Conservation (phyloP, 169 alveolate species). For the Fabrea salina region DNA sequence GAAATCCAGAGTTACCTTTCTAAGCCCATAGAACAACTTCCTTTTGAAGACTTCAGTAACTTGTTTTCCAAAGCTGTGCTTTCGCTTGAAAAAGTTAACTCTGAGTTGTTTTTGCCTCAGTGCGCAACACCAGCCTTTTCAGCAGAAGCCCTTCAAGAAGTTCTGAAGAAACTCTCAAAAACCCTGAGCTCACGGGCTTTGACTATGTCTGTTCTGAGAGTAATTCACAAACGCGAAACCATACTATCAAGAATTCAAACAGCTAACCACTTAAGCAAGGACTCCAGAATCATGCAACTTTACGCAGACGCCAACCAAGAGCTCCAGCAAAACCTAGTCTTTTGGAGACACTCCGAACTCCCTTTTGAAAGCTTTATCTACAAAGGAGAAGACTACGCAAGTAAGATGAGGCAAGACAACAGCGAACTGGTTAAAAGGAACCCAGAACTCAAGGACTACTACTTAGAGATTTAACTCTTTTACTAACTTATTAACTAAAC, state of each 20-base stretch:
- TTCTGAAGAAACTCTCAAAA: not conserved
- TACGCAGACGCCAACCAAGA: not conserved
- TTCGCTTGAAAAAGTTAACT: not conserved
- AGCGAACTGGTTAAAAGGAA: too few relatives aligned
- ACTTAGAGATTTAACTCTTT: too few relatives aligned
- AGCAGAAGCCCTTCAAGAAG: not conserved
- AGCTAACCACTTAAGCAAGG: too few relatives aligned
- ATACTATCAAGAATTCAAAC: not conserved
- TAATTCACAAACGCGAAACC: constrained; percentile 7
- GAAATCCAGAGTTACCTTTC: too few relatives aligned
- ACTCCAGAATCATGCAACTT: too few relatives aligned
- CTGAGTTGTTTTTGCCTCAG: constrained; percentile 1
- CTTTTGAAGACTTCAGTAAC: too few relatives aligned
- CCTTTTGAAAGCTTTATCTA: not conserved
- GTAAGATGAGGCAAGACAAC: not conserved
- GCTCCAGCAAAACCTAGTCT: not conserved
- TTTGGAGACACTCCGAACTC: not conserved
- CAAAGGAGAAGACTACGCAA: not conserved
- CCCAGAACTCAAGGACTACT: too few relatives aligned
- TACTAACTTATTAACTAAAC: too few relatives aligned
- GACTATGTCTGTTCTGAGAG: not conserved
- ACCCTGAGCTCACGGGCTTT: not conserved
- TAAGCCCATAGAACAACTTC: too few relatives aligned
- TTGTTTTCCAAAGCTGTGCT: too few relatives aligned
- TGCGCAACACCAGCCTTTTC: not conserved